A percentile compares a stretch with the other conserved stretches of the same genome.
Evolutionary conservation across 1,284 basidiomycete species (phyloP).

Genomic region (Schizopora paradoxa): DNA sequence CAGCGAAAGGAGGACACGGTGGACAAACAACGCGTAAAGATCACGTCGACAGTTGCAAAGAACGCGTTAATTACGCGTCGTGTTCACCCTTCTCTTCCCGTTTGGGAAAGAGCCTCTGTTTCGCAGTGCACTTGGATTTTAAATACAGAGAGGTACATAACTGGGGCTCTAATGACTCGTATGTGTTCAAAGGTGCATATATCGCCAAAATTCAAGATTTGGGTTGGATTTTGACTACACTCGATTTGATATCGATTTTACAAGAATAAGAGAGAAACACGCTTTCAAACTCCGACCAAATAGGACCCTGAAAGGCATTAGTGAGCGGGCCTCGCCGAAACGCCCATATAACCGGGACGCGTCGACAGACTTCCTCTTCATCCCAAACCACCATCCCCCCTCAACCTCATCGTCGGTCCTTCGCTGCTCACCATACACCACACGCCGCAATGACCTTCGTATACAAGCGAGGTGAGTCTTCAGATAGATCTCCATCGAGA

Average conservation of each 20-base stretch:
- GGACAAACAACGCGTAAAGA: conserved; percentile 15
- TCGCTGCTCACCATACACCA: background rate
- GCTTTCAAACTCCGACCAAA: conserved; percentile 10
- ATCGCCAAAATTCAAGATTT: too few species aligned
- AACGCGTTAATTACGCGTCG: conserved; percentile 11
- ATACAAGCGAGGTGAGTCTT: conserved; percentile 64
- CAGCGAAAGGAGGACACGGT: too few species aligned
- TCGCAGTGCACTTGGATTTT: background rate
- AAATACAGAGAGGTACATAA: background rate
- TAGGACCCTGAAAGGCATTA: background rate
- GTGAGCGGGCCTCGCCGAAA: background rate
- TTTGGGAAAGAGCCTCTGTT: background rate
- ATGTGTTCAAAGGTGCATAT: too few species aligned
- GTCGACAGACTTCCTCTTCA: conserved; percentile 8
- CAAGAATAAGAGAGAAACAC: too few species aligned
- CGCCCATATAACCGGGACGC: conserved; percentile 16
- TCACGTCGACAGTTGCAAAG: conserved; percentile 9
- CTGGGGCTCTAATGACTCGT: too few species aligned
- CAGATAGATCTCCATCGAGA: conserved; percentile 10
- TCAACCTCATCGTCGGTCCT: conserved; percentile 3
- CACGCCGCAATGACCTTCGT: conserved; percentile 53
- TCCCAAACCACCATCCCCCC: conserved; percentile 2
- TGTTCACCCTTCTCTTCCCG: background rate
- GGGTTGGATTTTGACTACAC: too few species aligned
- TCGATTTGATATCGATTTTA: too few species aligned